Base-by-base conservation (phyloP, 2,329 filamentous ascomycete species). In the Talaromyces sp. region DNA sequence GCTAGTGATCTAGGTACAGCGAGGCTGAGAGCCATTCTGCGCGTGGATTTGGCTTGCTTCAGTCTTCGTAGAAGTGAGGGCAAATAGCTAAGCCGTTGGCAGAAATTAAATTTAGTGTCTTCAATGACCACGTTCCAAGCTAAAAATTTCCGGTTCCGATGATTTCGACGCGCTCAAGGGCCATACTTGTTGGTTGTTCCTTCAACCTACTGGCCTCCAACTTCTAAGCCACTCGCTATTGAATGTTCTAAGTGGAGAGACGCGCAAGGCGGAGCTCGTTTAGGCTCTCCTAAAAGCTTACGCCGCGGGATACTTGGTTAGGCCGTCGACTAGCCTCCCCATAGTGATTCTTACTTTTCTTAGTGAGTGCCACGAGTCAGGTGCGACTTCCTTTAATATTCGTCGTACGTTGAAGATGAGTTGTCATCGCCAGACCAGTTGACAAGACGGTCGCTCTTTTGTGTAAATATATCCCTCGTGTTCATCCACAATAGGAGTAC, bases 161-260 rank as follows among this genome's bases (percentile, higher is more conserved):
- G 11, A n/a, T 21, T 54, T 23, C 21, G 9, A 35, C 31, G 18
- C 37, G 50, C 7, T 5, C 21, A 9, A 7, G n/a, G 18, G 31
- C 31, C 5, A 54, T 21, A n/a, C 14, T 23, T 54, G 48, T 52
- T 52, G 48, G 48, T 33, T 52, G 18, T 14, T 52, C 31, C 18
- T 9, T 33, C 12, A 5, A 21, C 18, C 6, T 23, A 8, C n/a
- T 21, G 11, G 37, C 50, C n/a, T 54, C 48, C 31, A 16, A 21
- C 50, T 52, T 35, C 48, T 21, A 54, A 54, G 50, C 50, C 50
- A 54, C 50, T 54, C 31, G 31, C 31, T 54, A 14, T 33, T 33
- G 28, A 35, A 23, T 23, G n/a, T 9, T 35, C 9, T 35, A 33
- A n/a, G 16, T 52, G 25, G 48, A 52, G 31, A 35, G 50, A 16